Evolutionary conservation across 257 asterid genomes (phyloP).

Genomic region (Jacaranda mimosifolia): DNA sequence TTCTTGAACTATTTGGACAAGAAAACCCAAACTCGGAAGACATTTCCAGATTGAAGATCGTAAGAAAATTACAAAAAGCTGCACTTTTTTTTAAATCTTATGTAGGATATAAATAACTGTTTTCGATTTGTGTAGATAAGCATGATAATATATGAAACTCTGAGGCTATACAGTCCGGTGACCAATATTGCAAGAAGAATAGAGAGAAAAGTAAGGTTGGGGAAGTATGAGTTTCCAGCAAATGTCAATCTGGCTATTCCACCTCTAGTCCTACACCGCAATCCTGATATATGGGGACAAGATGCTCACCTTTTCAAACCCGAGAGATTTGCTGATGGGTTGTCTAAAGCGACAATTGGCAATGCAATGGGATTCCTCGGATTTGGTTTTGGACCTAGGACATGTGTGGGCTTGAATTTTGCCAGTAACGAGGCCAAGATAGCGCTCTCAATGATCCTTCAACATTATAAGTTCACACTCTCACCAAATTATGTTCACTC

Average conservation of each 20-base stretch:
- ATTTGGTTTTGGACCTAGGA: slow-evolving; percentile 49
- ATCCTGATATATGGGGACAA: slow-evolving; percentile 48
- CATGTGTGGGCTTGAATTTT: slow-evolving; percentile 46
- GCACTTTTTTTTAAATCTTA: neutral
- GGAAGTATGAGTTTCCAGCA: slow-evolving; percentile 46
- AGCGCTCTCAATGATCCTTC: slow-evolving; percentile 51
- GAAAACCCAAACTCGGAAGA: slow-evolving; percentile 51
- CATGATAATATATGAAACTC: slow-evolving; percentile 48
- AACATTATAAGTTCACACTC: slow-evolving; percentile 42
- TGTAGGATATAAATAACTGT: neutral
- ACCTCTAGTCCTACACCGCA: slow-evolving; percentile 42
- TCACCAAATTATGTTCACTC: slow-evolving; percentile 49
- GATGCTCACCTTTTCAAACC: slow-evolving; percentile 46
- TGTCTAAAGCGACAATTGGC: slow-evolving; percentile 48
- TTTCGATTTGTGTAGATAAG: slow-evolving; percentile 27
- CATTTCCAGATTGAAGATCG: slow-evolving; percentile 47
- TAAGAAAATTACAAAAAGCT: slow-evolving; percentile 35
- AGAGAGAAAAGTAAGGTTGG: slow-evolving; percentile 32
- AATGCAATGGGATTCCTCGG: slow-evolving; percentile 38
- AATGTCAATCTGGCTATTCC: slow-evolving; percentile 33
- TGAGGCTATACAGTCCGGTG: slow-evolving; percentile 49
- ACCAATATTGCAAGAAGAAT: slow-evolving; percentile 16
- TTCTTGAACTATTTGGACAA: slow-evolving; percentile 41
- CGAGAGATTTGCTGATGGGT: slow-evolving; percentile 44
- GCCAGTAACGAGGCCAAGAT: slow-evolving; percentile 52